These are phyloP conservation scores for Pythium phragmitis DNA, from an alignment of 352 stramenopile species.

Conservation along the genomic window DNA sequence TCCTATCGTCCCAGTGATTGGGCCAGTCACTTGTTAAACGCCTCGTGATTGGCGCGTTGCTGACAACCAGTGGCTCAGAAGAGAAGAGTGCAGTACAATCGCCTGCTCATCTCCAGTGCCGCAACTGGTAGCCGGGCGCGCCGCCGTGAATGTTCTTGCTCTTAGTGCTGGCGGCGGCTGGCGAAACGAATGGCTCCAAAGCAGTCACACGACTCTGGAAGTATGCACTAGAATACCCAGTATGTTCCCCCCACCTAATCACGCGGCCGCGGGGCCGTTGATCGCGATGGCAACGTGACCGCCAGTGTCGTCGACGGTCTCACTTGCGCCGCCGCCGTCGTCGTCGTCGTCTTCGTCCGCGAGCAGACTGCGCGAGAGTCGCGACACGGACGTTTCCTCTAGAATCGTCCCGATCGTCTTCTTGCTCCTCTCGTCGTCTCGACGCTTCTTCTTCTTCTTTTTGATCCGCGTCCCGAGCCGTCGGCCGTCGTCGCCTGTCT, in stretches of 20 bases:
- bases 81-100: not conserved
- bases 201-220: too few relatives aligned
- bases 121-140: not conserved
- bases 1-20: not conserved
- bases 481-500: not conserved
- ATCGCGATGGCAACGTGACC: constrained; percentile 19
- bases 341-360: constrained; percentile 8
- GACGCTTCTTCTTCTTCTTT: not conserved
- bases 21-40: not conserved
- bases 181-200: too few relatives aligned
- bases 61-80: too few relatives aligned
- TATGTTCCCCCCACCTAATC: too few relatives aligned
- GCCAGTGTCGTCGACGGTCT: not conserved
- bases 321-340: constrained; percentile 1
- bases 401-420: constrained; percentile 13
- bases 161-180: too few relatives aligned
- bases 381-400: constrained; percentile 20
- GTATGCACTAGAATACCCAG: not conserved
- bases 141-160: not conserved
- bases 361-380: constrained; percentile 20
- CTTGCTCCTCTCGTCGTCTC: constrained; percentile 4
- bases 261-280: constrained; percentile 7
- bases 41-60: not conserved
- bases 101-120: not conserved
- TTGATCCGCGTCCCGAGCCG: not conserved